Conservation (phyloP, 2,329 filamentous ascomycete species). For the Diaporthe sp. region DNA sequence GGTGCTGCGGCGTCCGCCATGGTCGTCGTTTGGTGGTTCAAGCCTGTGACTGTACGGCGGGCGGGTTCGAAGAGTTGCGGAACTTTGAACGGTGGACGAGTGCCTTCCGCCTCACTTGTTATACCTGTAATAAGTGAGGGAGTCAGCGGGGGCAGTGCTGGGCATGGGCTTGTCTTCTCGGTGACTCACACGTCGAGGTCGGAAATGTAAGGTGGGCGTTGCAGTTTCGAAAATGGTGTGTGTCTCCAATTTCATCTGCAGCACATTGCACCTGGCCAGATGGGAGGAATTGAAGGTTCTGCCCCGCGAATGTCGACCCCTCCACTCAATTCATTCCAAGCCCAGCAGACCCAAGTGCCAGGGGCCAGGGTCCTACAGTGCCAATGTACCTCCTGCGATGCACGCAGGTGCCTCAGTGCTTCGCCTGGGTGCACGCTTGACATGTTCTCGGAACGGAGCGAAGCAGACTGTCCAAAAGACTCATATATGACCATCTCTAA, state of each 20-base stretch:
- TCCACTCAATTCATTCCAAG: conserved; percentile 24
- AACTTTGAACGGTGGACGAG: neutral
- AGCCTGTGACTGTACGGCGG: neutral
- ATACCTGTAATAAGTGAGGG: neutral
- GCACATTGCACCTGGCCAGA: conserved; percentile 15
- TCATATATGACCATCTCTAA: neutral
- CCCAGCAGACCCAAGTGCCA: conserved; percentile 1
- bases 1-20: conserved; percentile 39
- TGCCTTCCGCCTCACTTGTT: conserved; percentile 18
- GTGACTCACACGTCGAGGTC: conserved; percentile 35
- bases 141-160: conserved; percentile 15
- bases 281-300: conserved; percentile 32
- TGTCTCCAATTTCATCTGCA: conserved; percentile 36
- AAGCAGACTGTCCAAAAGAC: neutral
- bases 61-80: neutral
- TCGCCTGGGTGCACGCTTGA: neutral
- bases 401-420: neutral
- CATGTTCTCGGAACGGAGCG: neutral
- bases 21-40: neutral
- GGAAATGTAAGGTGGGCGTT: neutral
- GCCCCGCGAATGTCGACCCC: conserved; percentile 38
- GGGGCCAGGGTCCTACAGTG: conserved; percentile 16
- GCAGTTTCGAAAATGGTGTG: conserved; percentile 38
- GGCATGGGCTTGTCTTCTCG: neutral
- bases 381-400: neutral